phyloP scores from a whole-genome alignment of 331 rosid species.

The Dryas integrifolia region DNA sequence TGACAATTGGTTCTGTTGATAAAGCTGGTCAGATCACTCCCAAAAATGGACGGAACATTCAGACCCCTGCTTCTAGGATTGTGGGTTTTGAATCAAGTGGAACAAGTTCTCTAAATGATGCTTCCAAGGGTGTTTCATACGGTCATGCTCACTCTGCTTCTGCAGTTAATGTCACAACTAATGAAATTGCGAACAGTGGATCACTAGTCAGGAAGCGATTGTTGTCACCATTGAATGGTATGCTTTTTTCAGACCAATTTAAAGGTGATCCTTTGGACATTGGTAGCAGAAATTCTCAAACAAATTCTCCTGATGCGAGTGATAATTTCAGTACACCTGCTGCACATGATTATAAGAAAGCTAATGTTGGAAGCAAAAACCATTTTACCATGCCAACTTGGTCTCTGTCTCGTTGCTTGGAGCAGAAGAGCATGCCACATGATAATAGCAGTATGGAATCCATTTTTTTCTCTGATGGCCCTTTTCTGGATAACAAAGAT shows the following conservation, averaged over 20 bases:
- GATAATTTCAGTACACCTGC: constrained; percentile 32
- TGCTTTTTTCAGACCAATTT: constrained; percentile 43
- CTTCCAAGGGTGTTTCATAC: constrained; percentile 29
- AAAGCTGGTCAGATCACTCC: constrained; percentile 32
- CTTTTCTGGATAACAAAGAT: constrained; percentile 45
- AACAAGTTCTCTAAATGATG: constrained; percentile 43
- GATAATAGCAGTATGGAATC: constrained; percentile 32
- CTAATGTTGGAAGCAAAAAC: constrained; percentile 64
- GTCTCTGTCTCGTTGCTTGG: constrained; percentile 51
- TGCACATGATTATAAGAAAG: constrained; percentile 78
- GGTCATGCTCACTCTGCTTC: constrained; percentile 32
- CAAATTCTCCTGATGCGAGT: constrained; percentile 29
- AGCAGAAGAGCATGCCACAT: constrained; percentile 33
- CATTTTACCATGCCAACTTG: constrained; percentile 38
- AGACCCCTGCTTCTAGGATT: constrained; percentile 70
- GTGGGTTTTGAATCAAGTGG: constrained; percentile 72
- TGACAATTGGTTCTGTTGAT: constrained; percentile 51
- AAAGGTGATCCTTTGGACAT: constrained; percentile 60
- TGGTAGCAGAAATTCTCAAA: constrained; percentile 41
- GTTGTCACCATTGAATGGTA: constrained; percentile 54
- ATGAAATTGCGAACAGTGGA: constrained; percentile 44
- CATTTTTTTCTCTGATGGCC: constrained; percentile 46
- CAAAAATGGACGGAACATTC: constrained; percentile 45
- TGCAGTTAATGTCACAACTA: constrained; percentile 26
- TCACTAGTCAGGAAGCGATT: constrained; percentile 64